phyloP scores from a whole-genome alignment of 129 eudicot species.

The Gnaphalium uliginosum region DNA sequence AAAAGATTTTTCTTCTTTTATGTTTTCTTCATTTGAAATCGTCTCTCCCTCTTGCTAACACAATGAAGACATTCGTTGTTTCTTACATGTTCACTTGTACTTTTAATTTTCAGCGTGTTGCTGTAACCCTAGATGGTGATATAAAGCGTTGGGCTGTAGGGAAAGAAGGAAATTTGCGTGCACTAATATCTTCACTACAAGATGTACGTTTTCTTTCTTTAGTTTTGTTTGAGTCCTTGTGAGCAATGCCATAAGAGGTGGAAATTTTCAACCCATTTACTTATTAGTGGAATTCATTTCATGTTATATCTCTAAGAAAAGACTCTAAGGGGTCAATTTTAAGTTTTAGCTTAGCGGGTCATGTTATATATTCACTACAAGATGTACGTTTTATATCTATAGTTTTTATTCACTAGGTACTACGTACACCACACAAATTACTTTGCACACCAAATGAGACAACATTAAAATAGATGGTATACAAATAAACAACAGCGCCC shows the following conservation, averaged over 20 bases:
- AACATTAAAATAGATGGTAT: background rate
- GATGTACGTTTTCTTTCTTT: slow-evolving; percentile 33
- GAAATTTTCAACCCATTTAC: background rate
- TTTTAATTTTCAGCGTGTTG: slow-evolving; percentile 59
- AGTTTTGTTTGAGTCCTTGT: background rate
- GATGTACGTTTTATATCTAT: too few relatives aligned
- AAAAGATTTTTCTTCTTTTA: background rate
- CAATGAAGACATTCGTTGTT: background rate
- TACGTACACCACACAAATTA: background rate
- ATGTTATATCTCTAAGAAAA: background rate
- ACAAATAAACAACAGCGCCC: background rate
- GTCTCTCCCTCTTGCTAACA: background rate
- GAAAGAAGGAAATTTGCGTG: slow-evolving; percentile 91
- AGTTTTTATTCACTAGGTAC: background rate
- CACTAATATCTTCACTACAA: slow-evolving; percentile 84
- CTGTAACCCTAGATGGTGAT: slow-evolving; percentile 60
- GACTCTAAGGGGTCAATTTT: too few relatives aligned
- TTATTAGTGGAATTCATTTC: background rate
- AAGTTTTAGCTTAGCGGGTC: too few relatives aligned
- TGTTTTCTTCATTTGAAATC: background rate
- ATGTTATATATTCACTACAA: too few relatives aligned
- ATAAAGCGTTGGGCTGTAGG: slow-evolving; percentile 96
- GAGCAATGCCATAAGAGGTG: background rate
- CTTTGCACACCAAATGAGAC: background rate
- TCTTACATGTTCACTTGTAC: slow-evolving; percentile 14